phyloP scores from a whole-genome alignment of 78 protist species.

The Guillardia theta region DNA sequence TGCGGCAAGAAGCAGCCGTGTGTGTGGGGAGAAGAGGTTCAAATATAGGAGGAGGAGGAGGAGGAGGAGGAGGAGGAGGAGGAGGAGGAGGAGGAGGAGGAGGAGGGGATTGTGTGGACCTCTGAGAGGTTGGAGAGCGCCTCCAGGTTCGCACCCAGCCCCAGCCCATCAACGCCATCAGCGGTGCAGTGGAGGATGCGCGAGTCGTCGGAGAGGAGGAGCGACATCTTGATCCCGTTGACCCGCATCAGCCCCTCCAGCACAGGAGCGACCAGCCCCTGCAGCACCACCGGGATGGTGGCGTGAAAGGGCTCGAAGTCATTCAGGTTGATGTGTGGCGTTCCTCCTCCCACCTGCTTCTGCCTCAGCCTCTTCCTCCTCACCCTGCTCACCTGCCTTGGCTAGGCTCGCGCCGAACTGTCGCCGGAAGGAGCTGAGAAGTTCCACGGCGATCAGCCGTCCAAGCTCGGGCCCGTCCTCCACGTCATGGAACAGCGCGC shows the following conservation, averaged over 20 bases:
- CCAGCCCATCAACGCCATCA: background rate
- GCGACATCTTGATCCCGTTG: background rate
- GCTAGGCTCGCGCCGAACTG: slow-evolving; percentile 5
- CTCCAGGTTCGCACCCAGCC: background rate
- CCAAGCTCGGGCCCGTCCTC: slow-evolving; percentile 33
- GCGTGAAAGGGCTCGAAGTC: slow-evolving; percentile 19
- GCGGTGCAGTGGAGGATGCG: background rate
- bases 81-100: background rate
- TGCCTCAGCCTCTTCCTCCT: no score
- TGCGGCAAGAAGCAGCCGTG: no score
- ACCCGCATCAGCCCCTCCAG: background rate
- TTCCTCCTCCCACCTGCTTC: background rate
- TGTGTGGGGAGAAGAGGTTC: background rate
- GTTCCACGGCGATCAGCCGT: background rate
- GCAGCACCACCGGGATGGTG: background rate
- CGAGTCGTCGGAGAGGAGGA: background rate
- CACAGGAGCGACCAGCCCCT: background rate
- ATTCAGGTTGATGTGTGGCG: slow-evolving; percentile 6
- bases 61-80: background rate
- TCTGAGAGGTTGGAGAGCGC: background rate
- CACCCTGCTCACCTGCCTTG: no score
- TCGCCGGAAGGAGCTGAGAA: background rate
- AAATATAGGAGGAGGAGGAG: background rate
- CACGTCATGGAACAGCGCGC: slow-evolving; percentile 6
- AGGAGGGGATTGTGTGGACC: background rate